phyloP scores from a whole-genome alignment of 768 basidiomycete species.

The Hysterangium stoloniferum region DNA sequence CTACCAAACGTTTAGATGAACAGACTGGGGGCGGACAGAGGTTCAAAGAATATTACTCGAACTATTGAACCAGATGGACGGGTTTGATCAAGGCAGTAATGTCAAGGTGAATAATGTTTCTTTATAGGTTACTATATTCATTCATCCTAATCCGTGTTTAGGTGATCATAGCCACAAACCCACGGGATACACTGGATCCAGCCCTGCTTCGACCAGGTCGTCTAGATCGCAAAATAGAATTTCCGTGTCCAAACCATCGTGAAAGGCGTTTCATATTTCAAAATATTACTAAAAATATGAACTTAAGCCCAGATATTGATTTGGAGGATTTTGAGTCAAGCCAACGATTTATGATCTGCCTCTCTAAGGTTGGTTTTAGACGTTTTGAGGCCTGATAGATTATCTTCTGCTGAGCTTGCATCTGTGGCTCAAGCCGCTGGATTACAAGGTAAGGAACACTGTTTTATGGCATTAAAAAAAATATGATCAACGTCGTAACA shows the following conservation, averaged over 20 bases:
- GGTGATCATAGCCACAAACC: constrained; percentile 99
- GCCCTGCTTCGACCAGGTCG: constrained; percentile 96
- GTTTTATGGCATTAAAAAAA: background rate
- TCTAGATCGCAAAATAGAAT: constrained; percentile 97
- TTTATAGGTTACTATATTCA: constrained; percentile 1
- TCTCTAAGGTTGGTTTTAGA: constrained; percentile 43
- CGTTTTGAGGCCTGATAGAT: constrained; percentile 90
- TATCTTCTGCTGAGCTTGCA: constrained; percentile 93
- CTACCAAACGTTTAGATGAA: constrained; percentile 98
- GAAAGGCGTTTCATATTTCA: constrained; percentile 98
- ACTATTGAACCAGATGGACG: constrained; percentile 98
- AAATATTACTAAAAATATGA: constrained; percentile 96
- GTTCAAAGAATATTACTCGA: constrained; percentile 98
- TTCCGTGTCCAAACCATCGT: constrained; percentile 87
- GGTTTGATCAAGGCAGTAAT: constrained; percentile 97
- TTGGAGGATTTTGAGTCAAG: constrained; percentile 84
- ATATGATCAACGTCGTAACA: background rate
- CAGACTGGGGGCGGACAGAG: constrained; percentile 98
- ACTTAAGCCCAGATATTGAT: constrained; percentile 94
- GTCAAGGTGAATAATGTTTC: constrained; percentile 67
- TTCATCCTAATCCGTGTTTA: constrained; percentile 24
- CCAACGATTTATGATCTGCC: background rate
- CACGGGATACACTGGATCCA: constrained; percentile 95
- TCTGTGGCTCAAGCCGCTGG: constrained; percentile 96
- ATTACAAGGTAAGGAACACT: constrained; percentile 62